Conservation (phyloP, 176 grass and related monocot genomes). For the Bromus sterilis region DNA sequence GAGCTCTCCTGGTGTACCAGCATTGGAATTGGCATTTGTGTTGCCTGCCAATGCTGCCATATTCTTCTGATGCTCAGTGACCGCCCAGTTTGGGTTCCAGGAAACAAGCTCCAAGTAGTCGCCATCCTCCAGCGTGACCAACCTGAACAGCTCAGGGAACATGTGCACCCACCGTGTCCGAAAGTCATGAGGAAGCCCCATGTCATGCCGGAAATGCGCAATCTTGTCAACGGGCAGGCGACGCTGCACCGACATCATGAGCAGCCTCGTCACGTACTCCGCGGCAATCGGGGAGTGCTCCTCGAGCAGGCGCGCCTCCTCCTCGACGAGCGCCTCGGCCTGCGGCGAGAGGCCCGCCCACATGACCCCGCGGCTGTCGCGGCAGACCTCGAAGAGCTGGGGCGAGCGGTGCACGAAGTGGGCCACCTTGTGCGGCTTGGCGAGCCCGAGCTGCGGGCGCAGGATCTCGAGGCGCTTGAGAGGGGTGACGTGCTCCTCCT, state of each 20-base stretch:
- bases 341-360: slow-evolving; percentile 55
- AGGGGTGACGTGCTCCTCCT: slow-evolving; percentile 66
- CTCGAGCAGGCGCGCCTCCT: slow-evolving; percentile 68
- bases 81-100: slow-evolving; percentile 67
- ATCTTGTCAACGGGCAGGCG: slow-evolving; percentile 60
- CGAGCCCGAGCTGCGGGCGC: slow-evolving; percentile 56
- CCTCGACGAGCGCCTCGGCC: slow-evolving; percentile 55
- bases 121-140: slow-evolving; percentile 42
- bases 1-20: slow-evolving; percentile 38
- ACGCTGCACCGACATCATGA: slow-evolving; percentile 76
- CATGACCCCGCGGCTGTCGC: slow-evolving; percentile 54
- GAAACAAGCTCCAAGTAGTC: slow-evolving; percentile 63
- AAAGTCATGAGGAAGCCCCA: slow-evolving; percentile 75
- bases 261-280: slow-evolving; percentile 56
- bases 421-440: slow-evolving; percentile 61
- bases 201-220: slow-evolving; percentile 60
- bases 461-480: slow-evolving; percentile 64
- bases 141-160: slow-evolving; percentile 61
- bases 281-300: slow-evolving; percentile 22
- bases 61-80: slow-evolving; percentile 82
- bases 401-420: slow-evolving; percentile 73
- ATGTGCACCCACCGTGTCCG: slow-evolving; percentile 57
- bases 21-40: slow-evolving; percentile 2
- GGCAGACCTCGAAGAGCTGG: slow-evolving; percentile 64
- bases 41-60: not conserved